These are phyloP conservation scores for Trametes villosa DNA, from an alignment of 768 basidiomycete species.

Conservation along the genomic window DNA sequence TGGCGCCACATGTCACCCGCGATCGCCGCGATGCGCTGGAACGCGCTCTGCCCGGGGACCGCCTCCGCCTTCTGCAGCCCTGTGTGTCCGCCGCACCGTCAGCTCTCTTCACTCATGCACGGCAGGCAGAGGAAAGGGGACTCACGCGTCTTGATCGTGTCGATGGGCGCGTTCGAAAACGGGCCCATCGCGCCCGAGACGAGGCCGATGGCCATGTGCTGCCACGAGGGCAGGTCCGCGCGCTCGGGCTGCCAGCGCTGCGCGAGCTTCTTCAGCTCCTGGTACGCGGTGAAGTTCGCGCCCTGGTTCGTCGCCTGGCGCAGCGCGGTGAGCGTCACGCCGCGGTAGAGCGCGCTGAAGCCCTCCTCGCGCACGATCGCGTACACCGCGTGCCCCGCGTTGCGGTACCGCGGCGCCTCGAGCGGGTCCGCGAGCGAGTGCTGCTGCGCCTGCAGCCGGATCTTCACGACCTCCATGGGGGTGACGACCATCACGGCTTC, in stretches of 20 bases:
- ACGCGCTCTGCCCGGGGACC: slow-evolving; percentile 71
- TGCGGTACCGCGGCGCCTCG: slow-evolving; percentile 91
- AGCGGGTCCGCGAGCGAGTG: slow-evolving; percentile 96
- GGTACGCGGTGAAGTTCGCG: slow-evolving; percentile 98
- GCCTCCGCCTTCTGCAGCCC: slow-evolving; percentile 87
- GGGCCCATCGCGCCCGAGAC: slow-evolving; percentile 98
- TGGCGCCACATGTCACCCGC: slow-evolving; percentile 91
- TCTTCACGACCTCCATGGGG: slow-evolving; percentile 99
- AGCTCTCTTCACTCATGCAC: neutral
- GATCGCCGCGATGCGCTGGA: slow-evolving; percentile 79
- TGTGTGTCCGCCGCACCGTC: slow-evolving; percentile 29
- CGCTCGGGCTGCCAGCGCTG: slow-evolving; percentile 79
- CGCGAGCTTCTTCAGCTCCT: slow-evolving; percentile 89
- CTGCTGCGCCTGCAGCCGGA: slow-evolving; percentile 95
- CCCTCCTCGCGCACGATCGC: slow-evolving; percentile 95
- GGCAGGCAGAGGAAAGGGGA: slow-evolving; percentile 20
- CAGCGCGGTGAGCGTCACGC: slow-evolving; percentile 90
- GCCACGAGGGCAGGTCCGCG: slow-evolving; percentile 85
- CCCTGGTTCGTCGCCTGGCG: slow-evolving; percentile 99
- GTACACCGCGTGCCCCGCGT: slow-evolving; percentile 96
- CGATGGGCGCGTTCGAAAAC: slow-evolving; percentile 95
- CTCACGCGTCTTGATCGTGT: slow-evolving; percentile 93
- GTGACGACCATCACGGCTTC: slow-evolving; percentile 95
- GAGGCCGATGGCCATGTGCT: slow-evolving; percentile 93
- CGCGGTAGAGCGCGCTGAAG: slow-evolving; percentile 80